These are phyloP conservation scores for Saposhnikovia divaricata DNA, from an alignment of 129 eudicot species.

Conservation along the genomic window DNA sequence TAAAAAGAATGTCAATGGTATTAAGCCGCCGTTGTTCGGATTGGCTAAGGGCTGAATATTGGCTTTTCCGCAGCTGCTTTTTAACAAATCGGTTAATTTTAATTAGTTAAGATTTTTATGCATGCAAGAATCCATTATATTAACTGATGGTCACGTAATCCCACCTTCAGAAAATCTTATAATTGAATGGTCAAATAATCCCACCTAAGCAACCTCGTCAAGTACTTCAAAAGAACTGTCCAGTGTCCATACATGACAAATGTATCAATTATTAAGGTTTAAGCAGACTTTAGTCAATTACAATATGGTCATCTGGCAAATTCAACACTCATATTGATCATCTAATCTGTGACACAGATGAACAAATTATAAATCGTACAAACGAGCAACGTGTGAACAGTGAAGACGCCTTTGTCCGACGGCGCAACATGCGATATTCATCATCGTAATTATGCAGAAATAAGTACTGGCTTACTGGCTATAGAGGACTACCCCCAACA, in stretches of 20 bases:
- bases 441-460: no score
- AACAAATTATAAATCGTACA: no score
- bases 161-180: neutral
- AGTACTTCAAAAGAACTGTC: neutral
- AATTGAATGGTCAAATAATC: neutral
- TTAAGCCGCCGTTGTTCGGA: neutral
- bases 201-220: constrained; percentile 1
- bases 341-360: no score
- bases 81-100: neutral
- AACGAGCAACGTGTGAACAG: no score
- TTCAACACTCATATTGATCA: neutral
- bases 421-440: no score
- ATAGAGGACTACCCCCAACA: no score
- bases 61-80: neutral
- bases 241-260: neutral
- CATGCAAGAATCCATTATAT: no score
- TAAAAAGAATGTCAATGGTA: neutral
- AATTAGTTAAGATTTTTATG: no score
- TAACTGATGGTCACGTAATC: no score
- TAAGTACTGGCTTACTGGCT: no score
- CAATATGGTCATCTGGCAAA: neutral
- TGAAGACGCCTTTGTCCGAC: no score
- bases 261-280: neutral
- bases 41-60: neutral
- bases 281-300: neutral